phyloP scores from a whole-genome alignment of 345 rosid species.

The Citrus hindsii region DNA sequence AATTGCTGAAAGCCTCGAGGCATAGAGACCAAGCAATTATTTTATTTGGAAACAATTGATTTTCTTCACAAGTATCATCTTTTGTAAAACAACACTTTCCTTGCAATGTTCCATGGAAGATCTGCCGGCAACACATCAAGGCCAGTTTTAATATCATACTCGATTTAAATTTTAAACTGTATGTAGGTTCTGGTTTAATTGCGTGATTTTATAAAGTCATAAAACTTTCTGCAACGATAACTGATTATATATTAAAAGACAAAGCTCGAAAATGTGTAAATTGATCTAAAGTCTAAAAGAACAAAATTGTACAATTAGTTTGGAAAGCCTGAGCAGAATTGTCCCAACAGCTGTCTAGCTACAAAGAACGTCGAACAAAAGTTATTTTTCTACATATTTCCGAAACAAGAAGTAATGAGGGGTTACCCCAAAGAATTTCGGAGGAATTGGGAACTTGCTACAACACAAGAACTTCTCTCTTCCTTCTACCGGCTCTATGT shows the following conservation, averaged over 20 bases:
- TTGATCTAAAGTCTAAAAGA: background rate
- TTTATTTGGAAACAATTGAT: too few species aligned
- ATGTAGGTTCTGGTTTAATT: background rate
- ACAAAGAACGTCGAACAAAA: slow-evolving; percentile 27
- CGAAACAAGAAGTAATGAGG: slow-evolving; percentile 27
- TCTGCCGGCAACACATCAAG: too few species aligned
- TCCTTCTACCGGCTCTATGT: background rate
- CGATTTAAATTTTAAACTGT: background rate
- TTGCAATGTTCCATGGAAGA: too few species aligned
- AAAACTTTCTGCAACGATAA: background rate
- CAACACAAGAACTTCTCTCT: background rate
- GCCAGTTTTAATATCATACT: too few species aligned
- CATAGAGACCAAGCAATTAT: too few species aligned
- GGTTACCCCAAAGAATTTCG: slow-evolving; percentile 27
- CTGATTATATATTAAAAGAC: background rate
- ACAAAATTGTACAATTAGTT: slow-evolving; percentile 12
- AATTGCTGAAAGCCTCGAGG: background rate
- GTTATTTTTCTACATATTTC: slow-evolving; percentile 24
- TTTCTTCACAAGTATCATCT: too few species aligned
- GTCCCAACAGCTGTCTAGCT: slow-evolving; percentile 14
- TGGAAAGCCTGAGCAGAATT: background rate
- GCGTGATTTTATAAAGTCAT: too few species aligned
- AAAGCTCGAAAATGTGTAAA: background rate
- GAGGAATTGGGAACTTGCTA: slow-evolving; percentile 11
- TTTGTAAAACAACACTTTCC: too few species aligned